A percentile compares a stretch with the other conserved stretches of the same genome.
Conservation (phyloP, 2,329 filamentous ascomycete genomes). For the Aspergillus quadricinctus region DNA sequence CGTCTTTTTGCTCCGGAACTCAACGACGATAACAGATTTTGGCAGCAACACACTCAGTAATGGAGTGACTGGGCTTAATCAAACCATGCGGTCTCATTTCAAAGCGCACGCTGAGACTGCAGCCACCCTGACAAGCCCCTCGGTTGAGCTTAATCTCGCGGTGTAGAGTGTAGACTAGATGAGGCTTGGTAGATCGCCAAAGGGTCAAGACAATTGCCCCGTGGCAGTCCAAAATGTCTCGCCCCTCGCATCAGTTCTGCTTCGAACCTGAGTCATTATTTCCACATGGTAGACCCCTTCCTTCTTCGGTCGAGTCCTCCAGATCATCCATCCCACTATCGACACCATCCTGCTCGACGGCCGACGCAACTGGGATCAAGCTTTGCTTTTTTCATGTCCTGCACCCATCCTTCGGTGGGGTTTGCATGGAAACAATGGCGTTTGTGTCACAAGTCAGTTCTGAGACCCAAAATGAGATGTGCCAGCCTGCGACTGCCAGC, state of each 20-base stretch:
- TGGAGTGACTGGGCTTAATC: neutral
- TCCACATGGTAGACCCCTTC: neutral
- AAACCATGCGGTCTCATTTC: neutral
- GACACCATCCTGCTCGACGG: neutral
- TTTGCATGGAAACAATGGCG: neutral
- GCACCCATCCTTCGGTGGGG: neutral
- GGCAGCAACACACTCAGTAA: neutral
- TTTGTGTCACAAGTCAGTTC: neutral
- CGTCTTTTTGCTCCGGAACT: neutral
- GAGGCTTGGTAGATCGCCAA: neutral
- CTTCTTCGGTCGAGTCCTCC: neutral
- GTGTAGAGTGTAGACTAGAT: too few relatives aligned
- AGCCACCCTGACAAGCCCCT: neutral
- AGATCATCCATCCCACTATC: neutral
- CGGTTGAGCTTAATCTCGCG: neutral
- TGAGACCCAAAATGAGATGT: neutral
- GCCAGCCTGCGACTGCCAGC: neutral
- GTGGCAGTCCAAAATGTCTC: neutral
- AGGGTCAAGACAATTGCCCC: neutral
- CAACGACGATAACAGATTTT: neutral
- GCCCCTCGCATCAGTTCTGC: neutral
- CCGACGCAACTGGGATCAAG: neutral
- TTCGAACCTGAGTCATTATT: conserved; percentile 1
- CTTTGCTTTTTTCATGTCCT: neutral
- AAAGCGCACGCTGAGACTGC: neutral